phyloP scores from a whole-genome alignment of 108 stramenopile species.

The Discostella stelligeroides region DNA sequence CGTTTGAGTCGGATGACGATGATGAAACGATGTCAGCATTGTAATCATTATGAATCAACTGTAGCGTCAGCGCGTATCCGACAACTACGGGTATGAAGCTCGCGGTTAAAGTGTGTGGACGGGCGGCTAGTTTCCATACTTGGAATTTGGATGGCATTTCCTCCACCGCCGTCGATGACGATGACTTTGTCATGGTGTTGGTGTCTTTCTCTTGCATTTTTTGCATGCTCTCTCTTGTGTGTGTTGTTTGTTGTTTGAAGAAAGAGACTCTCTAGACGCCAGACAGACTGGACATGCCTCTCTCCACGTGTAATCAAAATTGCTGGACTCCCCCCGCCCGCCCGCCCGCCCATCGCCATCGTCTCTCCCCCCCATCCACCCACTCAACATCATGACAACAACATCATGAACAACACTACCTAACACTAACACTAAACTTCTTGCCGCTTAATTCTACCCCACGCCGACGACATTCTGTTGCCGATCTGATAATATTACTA shows the following conservation, averaged over 20 bases:
- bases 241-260: too few species aligned
- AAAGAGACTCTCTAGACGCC: too few species aligned
- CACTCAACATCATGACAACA: not conserved
- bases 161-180: not conserved
- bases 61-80: slow-evolving; percentile 47
- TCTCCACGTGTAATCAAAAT: not conserved
- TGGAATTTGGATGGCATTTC: slow-evolving; percentile 64
- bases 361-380: not conserved
- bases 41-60: slow-evolving; percentile 16
- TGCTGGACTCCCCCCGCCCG: not conserved
- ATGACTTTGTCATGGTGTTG: not conserved
- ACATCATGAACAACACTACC: too few species aligned
- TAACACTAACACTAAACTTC: too few species aligned
- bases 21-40: not conserved
- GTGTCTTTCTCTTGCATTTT: not conserved
- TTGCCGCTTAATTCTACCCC: too few species aligned
- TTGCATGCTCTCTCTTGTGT: too few species aligned
- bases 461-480: too few species aligned
- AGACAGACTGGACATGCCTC: not conserved
- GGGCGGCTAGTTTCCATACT: slow-evolving; percentile 79
- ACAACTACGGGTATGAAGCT: slow-evolving; percentile 74
- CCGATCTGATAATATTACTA: too few species aligned
- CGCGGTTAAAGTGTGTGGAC: slow-evolving; percentile 91
- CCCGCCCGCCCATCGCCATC: not conserved
- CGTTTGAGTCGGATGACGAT: not conserved